These are phyloP conservation scores for Botrytis hyacinthi DNA, from an alignment of 2,329 filamentous ascomycete genomes.

Conservation along the genomic window DNA sequence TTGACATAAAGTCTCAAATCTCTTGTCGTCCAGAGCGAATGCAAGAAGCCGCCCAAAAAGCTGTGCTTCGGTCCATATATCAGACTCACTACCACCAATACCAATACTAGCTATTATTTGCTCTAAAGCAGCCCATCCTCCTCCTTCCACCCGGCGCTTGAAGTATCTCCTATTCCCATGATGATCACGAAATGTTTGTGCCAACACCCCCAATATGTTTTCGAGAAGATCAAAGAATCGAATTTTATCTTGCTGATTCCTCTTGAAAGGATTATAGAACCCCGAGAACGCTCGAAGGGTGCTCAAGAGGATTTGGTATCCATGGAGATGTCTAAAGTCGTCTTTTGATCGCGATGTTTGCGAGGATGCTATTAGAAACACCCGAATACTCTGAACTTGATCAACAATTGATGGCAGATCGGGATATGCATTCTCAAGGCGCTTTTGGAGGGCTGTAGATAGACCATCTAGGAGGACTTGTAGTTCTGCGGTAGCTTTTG, in stretches of 20 bases:
- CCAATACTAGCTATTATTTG: constrained; percentile 68
- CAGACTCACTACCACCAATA: constrained; percentile 62
- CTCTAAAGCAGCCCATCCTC: constrained; percentile 76
- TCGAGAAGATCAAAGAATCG: constrained; percentile 68
- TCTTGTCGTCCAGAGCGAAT: constrained; percentile 77
- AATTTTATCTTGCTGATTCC: constrained; percentile 59
- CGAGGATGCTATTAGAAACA: constrained; percentile 43
- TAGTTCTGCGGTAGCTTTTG: constrained; percentile 60
- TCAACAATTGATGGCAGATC: constrained; percentile 39
- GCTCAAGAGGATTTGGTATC: constrained; percentile 72
- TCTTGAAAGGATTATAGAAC: constrained; percentile 68
- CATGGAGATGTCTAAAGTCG: constrained; percentile 76
- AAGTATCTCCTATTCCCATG: constrained; percentile 89
- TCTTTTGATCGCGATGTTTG: constrained; percentile 60
- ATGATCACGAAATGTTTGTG: constrained; percentile 65
- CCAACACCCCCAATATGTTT: constrained; percentile 69
- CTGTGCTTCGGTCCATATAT: constrained; percentile 66
- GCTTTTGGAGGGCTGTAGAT: constrained; percentile 39
- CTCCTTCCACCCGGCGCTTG: constrained; percentile 68
- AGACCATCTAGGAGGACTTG: constrained; percentile 51
- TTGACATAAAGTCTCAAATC: constrained; percentile 67
- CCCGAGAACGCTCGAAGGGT: constrained; percentile 70
- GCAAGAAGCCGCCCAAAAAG: constrained; percentile 80
- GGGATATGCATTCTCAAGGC: constrained; percentile 31
- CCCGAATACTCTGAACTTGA: constrained; percentile 35